A percentile compares a stretch with the other conserved stretches of the same genome.
Evolutionary conservation across 768 basidiomycete genomes (phyloP).

Genomic region (Gymnopilus dilepis): DNA sequence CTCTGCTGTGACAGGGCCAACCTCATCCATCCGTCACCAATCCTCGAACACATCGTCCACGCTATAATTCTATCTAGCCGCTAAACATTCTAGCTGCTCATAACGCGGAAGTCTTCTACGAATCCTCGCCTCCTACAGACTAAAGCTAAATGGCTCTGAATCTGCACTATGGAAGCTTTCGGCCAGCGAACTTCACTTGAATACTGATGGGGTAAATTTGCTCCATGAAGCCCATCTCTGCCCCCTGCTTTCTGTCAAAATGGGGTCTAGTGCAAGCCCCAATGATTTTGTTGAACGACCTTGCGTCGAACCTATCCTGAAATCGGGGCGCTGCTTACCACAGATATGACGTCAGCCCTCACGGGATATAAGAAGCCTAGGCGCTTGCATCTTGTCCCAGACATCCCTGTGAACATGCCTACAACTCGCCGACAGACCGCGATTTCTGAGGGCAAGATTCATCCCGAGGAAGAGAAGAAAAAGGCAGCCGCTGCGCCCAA

Average conservation of each 20-base stretch:
- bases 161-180: no score
- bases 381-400: background rate
- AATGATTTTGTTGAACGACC: background rate
- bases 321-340: background rate
- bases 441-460: slow-evolving; percentile 19
- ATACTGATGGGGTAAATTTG: no score
- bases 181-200: no score
- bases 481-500: slow-evolving; percentile 14
- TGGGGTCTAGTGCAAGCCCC: background rate
- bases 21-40: no score
- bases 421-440: slow-evolving; percentile 37
- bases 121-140: no score
- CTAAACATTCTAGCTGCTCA: no score
- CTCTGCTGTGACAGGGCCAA: background rate
- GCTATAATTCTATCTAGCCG: no score
- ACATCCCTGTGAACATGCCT: slow-evolving; percentile 33
- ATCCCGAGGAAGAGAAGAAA: slow-evolving; percentile 12
- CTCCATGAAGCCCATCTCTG: background rate
- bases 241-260: background rate
- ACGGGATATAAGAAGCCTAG: background rate
- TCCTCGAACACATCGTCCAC: no score
- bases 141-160: no score
- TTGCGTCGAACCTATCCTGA: background rate
- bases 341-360: slow-evolving; percentile 15
- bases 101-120: no score